Evolutionary conservation across 2,329 filamentous ascomycete species (phyloP).

Genomic region (Helotiales sp.): DNA sequence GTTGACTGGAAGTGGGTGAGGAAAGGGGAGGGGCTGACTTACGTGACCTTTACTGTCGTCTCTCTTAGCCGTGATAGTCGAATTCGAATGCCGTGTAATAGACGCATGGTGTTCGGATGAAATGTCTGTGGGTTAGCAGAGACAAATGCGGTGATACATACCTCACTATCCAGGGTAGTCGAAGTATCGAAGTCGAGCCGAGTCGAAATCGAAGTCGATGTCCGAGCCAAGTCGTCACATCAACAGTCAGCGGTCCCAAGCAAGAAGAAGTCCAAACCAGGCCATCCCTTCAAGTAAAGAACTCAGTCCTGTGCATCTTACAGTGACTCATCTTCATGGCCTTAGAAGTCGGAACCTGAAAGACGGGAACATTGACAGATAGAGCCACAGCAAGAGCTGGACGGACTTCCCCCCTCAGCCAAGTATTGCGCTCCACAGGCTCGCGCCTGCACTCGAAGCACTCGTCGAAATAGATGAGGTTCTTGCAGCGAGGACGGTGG

Average conservation of each 20-base stretch:
- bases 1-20: not conserved
- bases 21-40: not conserved
- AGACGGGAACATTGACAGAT: not conserved
- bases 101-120: not conserved
- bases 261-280: not conserved
- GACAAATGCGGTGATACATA: not conserved
- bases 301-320: not conserved
- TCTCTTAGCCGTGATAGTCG: not conserved
- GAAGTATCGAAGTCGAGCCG: not conserved
- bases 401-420: not conserved
- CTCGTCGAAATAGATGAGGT: not conserved
- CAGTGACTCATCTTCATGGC: not conserved
- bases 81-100: not conserved
- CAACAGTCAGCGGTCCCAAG: not conserved
- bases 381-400: not conserved
- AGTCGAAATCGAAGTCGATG: not conserved
- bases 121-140: not conserved
- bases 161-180: not conserved
- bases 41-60: not conserved
- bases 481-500: not conserved
- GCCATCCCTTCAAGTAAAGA: not conserved
- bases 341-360: not conserved
- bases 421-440: not conserved
- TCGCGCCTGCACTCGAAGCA: slow-evolving; percentile 2
- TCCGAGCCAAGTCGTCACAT: not conserved